Evolutionary conservation across 345 rosid species (phyloP), one percentile per base, ranked within the genome.

Genomic region (Odontarrhena argentea): DNA sequence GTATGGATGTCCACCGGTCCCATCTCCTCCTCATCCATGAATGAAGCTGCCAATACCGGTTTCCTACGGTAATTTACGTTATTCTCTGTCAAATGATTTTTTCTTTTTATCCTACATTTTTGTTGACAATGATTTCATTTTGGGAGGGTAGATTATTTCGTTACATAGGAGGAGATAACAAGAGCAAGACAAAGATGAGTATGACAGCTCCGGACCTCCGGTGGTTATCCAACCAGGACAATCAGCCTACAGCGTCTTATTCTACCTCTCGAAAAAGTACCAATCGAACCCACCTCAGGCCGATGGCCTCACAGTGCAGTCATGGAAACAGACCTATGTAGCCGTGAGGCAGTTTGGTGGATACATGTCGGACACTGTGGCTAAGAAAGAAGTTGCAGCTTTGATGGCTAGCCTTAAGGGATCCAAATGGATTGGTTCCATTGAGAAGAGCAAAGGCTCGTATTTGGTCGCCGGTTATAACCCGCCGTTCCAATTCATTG

Each of bases 181-280:
- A 56, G n/a, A 34, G n/a, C 26, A 72, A 57, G 5, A 40, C 11
- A 11, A 64, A 64, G 54, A 64, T 72, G 65, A 50, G 57, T 6
- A 72, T 72, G 70, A 72, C 76, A 64, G 45, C 70, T 64, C 70
- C 76, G 13, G 70, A 64, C 37, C 70, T 64, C 70, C 76, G 13
- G 70, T 57, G 30, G 50, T 72, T 40, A 65, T 47, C 13, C 64
- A 64, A 4, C 64, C 54, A 2, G 53, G 60, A 72, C 13, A 40
- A 41, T 50, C 59, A 57, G 6, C 10, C 8, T 72, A 65, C 60
- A 64, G 24, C 0, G 14, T 57, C 66, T 56, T 13, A 12, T 65
- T 72, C 55, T 72, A 72, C 60, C 7, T 71, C 22, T 46, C 60
- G 0, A 55, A 65, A 37, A 49, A 64, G 52, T 9, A 40, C 60